Conservation (phyloP, 1,284 basidiomycete genomes). For the Malassezia vespertilionis region DNA sequence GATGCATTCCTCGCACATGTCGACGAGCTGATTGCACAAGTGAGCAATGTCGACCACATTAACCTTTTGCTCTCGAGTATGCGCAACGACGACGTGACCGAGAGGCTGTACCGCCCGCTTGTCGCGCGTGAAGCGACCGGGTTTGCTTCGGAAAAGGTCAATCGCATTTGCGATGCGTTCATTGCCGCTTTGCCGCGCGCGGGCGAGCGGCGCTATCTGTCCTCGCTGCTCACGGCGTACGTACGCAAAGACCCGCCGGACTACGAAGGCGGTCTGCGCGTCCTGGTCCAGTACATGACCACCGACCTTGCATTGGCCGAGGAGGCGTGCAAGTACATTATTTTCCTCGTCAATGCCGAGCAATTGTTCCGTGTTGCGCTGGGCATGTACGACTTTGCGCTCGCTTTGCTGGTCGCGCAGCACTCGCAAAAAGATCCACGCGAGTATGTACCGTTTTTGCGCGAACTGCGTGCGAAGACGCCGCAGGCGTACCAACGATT, state of each 20-base stretch:
- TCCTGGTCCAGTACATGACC: slow-evolving; percentile 72
- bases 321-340: slow-evolving; percentile 94
- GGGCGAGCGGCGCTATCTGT: slow-evolving; percentile 66
- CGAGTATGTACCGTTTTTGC: slow-evolving; percentile 92
- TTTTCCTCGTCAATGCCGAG: slow-evolving; percentile 91
- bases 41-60: slow-evolving; percentile 79
- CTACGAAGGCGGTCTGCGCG: slow-evolving; percentile 68
- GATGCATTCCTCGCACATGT: slow-evolving; percentile 56
- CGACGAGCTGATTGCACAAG: slow-evolving; percentile 63
- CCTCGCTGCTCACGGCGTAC: slow-evolving; percentile 80
- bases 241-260: slow-evolving; percentile 85
- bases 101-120: slow-evolving; percentile 45
- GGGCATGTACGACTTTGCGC: slow-evolving; percentile 95
- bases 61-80: slow-evolving; percentile 81
- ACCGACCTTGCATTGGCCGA: slow-evolving; percentile 63
- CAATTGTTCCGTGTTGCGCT: slow-evolving; percentile 83
- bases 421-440: slow-evolving; percentile 94
- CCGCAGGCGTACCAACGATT: slow-evolving; percentile 69
- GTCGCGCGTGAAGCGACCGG: slow-evolving; percentile 22
- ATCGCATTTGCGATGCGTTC: slow-evolving; percentile 67
- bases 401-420: slow-evolving; percentile 91
- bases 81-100: slow-evolving; percentile 48
- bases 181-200: slow-evolving; percentile 60
- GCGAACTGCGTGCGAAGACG: slow-evolving; percentile 70
- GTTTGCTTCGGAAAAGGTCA: too few relatives aligned